Evolutionary conservation across 2,329 filamentous ascomycete genomes (phyloP).

Genomic region (Aureobasidium pullulans): DNA sequence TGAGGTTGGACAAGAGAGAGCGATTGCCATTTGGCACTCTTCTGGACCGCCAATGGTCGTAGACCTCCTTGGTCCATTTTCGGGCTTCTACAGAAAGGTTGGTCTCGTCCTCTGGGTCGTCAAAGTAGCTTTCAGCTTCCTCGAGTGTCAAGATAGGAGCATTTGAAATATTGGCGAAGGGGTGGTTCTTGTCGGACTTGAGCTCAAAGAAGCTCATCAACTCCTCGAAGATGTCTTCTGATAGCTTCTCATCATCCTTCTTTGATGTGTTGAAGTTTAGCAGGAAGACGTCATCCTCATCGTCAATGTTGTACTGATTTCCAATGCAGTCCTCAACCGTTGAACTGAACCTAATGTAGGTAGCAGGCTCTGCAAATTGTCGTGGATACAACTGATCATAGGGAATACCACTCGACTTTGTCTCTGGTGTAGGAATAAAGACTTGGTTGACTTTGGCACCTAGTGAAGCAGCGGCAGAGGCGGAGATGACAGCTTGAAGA

Average conservation of each 20-base stretch:
- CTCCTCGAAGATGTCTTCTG: constrained; percentile 86
- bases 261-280: constrained; percentile 75
- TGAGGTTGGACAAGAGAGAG: constrained; percentile 68
- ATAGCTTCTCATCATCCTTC: constrained; percentile 52
- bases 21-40: constrained; percentile 61
- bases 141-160: constrained; percentile 60
- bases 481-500: constrained; percentile 76
- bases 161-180: constrained; percentile 84
- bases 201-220: constrained; percentile 95
- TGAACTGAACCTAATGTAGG: constrained; percentile 95
- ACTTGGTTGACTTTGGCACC: constrained; percentile 55
- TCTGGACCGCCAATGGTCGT: constrained; percentile 79
- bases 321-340: constrained; percentile 94
- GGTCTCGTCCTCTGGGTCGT: constrained; percentile 33
- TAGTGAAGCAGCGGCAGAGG: constrained; percentile 45
- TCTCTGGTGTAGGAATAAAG: constrained; percentile 62
- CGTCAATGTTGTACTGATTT: constrained; percentile 88
- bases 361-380: constrained; percentile 73
- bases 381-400: constrained; percentile 85
- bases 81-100: constrained; percentile 47
- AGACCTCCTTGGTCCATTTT: constrained; percentile 66
- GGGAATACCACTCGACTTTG: constrained; percentile 55
- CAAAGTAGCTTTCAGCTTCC: constrained; percentile 56
- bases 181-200: constrained; percentile 72
- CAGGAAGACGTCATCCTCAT: constrained; percentile 80